phyloP scores from a whole-genome alignment of 2,329 filamentous ascomycete species.

The Neonectria coccinea region DNA sequence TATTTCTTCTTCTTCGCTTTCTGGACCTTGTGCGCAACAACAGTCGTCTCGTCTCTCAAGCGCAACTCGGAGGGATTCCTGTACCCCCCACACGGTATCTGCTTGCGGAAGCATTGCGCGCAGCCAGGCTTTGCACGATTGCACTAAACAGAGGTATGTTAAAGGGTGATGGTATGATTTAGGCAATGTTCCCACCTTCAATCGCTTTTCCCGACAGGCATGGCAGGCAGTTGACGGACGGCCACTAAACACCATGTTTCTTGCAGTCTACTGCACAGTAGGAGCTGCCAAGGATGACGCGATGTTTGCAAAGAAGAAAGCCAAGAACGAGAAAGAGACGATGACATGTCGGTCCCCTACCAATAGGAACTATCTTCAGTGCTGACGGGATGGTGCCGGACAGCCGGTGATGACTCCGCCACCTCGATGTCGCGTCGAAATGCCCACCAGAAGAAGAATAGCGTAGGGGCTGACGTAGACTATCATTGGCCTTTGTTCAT shows the following conservation, averaged over 20 bases:
- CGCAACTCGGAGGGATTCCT: constrained; percentile 41
- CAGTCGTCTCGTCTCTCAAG: constrained; percentile 44
- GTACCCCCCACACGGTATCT: constrained; percentile 42
- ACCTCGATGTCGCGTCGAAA: constrained; percentile 6
- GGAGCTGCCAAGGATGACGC: background rate
- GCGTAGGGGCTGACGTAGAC: background rate
- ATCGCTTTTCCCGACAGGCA: constrained; percentile 42
- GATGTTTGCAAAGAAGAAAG: background rate
- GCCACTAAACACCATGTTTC: constrained; percentile 46
- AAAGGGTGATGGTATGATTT: background rate
- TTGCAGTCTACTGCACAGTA: background rate
- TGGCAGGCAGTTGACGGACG: constrained; percentile 46
- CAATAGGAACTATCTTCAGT: background rate
- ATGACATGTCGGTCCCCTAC: background rate
- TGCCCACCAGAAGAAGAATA: constrained; percentile 17
- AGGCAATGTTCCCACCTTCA: constrained; percentile 36
- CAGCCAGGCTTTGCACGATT: constrained; percentile 42
- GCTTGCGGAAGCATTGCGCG: constrained; percentile 46
- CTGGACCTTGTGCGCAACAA: constrained; percentile 35
- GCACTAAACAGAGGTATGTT: constrained; percentile 34
- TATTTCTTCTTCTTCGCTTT: constrained; percentile 10
- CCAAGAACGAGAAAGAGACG: background rate
- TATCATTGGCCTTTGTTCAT: too few species aligned
- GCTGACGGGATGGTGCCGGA: constrained; percentile 11
- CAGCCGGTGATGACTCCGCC: background rate